Conservation (phyloP, 768 basidiomycete genomes). For the Tephrocybe sp. region DNA sequence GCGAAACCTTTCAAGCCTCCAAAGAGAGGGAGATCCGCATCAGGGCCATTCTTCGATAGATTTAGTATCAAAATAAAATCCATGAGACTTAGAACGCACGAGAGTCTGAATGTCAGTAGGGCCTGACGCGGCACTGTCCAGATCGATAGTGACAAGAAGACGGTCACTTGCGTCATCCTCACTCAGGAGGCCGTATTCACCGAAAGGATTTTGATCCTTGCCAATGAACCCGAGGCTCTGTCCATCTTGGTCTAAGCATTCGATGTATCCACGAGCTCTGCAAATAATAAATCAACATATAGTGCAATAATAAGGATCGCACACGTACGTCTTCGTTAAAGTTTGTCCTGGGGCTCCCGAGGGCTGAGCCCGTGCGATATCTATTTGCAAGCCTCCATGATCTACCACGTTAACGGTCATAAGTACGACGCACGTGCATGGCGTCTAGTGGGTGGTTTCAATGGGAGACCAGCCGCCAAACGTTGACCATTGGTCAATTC, state of each 20-base stretch:
- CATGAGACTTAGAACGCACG: background rate
- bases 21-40: slow-evolving; percentile 14
- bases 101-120: slow-evolving; percentile 12
- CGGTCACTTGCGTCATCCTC: slow-evolving; percentile 4
- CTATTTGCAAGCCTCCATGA: background rate
- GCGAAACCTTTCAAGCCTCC: slow-evolving; percentile 13
- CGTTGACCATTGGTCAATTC: slow-evolving; percentile 14
- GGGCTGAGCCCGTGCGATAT: background rate
- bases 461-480: slow-evolving; percentile 5
- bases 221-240: slow-evolving; percentile 9
- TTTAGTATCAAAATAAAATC: too few species aligned
- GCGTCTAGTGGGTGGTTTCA: slow-evolving; percentile 6
- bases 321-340: background rate
- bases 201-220: slow-evolving; percentile 10
- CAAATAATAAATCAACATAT: background rate
- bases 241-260: slow-evolving; percentile 9
- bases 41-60: slow-evolving; percentile 15
- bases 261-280: slow-evolving; percentile 5
- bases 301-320: too few species aligned
- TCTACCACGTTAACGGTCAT: background rate
- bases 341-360: background rate
- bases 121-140: background rate
- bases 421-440: background rate
- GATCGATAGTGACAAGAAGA: slow-evolving; percentile 11
- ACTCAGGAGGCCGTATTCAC: slow-evolving; percentile 8